Evolutionary conservation across 176 grass and related monocot genomes (phyloP).

Genomic region (Otatea glauca): DNA sequence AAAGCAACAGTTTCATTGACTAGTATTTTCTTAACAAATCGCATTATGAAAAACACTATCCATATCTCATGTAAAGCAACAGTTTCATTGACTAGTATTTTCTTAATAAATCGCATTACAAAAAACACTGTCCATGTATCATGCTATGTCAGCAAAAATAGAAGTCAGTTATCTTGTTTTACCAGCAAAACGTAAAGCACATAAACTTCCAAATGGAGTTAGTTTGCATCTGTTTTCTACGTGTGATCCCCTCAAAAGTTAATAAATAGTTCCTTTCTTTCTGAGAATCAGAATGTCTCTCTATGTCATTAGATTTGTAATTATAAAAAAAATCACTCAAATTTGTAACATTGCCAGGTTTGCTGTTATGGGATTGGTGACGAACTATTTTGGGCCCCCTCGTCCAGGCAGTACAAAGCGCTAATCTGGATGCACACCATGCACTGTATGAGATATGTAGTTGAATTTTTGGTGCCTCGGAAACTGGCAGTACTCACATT

Average conservation of each 20-base stretch:
- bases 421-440: conserved; percentile 37
- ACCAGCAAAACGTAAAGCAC: not conserved
- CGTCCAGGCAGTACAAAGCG: conserved; percentile 58
- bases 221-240: not conserved
- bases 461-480: not conserved
- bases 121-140: not conserved
- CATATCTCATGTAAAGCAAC: not conserved
- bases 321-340: conserved; percentile 18
- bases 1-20: not conserved
- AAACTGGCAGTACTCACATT: not conserved
- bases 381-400: conserved; percentile 81
- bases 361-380: conserved; percentile 92
- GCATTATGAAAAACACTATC: not conserved
- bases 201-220: not conserved
- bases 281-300: not conserved
- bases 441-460: not conserved
- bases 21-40: not conserved
- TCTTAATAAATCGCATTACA: not conserved
- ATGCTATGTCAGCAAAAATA: not conserved
- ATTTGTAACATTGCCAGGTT: conserved; percentile 65
- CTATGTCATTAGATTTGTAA: not conserved
- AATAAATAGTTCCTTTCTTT: not conserved
- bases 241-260: not conserved
- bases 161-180: not conserved
- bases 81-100: not conserved